These are phyloP conservation scores for Yamadazyma epiphylla DNA, from an alignment of 1,139 yeast species.

Conservation along the genomic window DNA sequence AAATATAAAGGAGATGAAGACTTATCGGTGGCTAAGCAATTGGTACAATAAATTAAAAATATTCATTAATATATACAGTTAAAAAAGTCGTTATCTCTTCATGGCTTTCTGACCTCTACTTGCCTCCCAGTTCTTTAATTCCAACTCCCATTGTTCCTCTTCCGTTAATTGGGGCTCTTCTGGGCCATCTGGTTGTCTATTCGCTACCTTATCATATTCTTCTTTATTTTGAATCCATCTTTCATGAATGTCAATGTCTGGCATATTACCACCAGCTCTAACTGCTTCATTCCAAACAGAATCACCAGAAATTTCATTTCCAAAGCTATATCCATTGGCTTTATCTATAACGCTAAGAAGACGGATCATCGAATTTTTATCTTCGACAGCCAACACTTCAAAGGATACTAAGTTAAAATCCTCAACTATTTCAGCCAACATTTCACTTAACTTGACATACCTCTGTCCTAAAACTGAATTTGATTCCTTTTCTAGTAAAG, in stretches of 20 bases:
- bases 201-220: constrained; percentile 58
- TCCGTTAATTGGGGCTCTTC: constrained; percentile 42
- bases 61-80: too few relatives aligned
- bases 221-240: constrained; percentile 91
- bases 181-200: constrained; percentile 26
- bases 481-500: constrained; percentile 68
- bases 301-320: constrained; percentile 94
- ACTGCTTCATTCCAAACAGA: constrained; percentile 94
- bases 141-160: constrained; percentile 71
- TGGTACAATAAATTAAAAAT: too few relatives aligned
- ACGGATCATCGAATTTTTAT: constrained; percentile 86
- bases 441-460: constrained; percentile 67
- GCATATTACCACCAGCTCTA: constrained; percentile 65
- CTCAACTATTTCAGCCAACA: constrained; percentile 78
- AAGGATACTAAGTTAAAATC: constrained; percentile 87
- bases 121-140: constrained; percentile 61
- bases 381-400: constrained; percentile 88
- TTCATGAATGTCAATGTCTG: constrained; percentile 77
- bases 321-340: constrained; percentile 91
- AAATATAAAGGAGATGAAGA: constrained; percentile 49
- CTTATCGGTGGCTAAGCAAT: constrained; percentile 34
- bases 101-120: constrained; percentile 8
- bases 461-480: constrained; percentile 56
- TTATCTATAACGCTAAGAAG: constrained; percentile 75
- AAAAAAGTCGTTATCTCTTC: too few relatives aligned